Evolutionary conservation across 495 filamentous ascomycete genomes (phyloP), one percentile per base, ranked within the genome.

Genomic region (Cercophora newfieldiana): DNA sequence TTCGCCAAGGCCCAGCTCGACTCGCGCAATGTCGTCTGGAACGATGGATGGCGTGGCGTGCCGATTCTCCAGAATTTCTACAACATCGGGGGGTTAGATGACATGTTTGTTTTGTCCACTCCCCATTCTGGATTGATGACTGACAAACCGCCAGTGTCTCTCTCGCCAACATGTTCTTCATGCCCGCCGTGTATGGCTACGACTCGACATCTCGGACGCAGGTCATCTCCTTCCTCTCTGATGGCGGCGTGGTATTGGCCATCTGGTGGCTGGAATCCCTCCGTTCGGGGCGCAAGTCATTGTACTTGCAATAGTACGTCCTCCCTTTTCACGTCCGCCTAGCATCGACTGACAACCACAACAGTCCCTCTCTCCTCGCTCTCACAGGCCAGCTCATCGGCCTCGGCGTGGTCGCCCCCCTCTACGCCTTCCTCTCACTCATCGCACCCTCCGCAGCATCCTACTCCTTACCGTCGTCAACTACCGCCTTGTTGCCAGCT

Each of bases 241-340:
- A 74, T 30, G 63, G 57, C 18, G 47, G 54, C 59, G 31, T 68
- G 2, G 25, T 74, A 7, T 22, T 70, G 1, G 59, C 48, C 4
- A 66, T 74, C 25, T 74, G 69, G 69, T 53, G 60, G 33, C 33
- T 72, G 10, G 72, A 74, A 31, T 69, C 67, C 1, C 47, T 56
- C 24, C 67, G 69, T 1, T 37, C 68, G 0, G 60, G 49, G 0
- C 63, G 64, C 19, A 22, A n/a, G 1, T 21, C 67, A 1, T 68
- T 59, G 16, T 60, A 61, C 21, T 14, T 71, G 29, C 65, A 61
- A 33, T 33, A 62, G 71, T 74, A 58, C 1, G 68, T 33, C 47
- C 37, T 12, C 22, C 50, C 61, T 26, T 54, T 21, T 24, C 19
- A 31, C 21, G n/a, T n/a, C 4, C 18, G 18, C 29, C 19, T 3